Evolutionary conservation across 2,329 filamentous ascomycete species (phyloP).

Genomic region (Thelonectria rubi): DNA sequence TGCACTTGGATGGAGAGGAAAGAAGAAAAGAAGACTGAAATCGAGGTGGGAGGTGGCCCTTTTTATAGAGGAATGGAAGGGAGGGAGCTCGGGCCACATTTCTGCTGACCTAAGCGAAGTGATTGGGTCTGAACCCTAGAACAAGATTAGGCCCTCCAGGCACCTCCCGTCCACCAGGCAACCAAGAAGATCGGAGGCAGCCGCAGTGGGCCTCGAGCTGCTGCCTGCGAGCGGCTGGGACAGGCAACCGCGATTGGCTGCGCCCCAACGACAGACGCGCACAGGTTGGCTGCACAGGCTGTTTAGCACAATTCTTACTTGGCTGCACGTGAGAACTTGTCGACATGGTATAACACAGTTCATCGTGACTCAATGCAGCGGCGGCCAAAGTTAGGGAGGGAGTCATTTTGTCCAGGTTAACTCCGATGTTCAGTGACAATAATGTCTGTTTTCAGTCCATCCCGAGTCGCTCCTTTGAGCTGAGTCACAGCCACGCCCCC

Average conservation of each 20-base stretch:
- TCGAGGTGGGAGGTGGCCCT: slow-evolving; percentile 23
- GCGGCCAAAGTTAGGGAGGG: background rate
- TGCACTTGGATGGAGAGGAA: slow-evolving; percentile 68
- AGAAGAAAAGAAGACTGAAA: slow-evolving; percentile 52
- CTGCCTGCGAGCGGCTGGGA: slow-evolving; percentile 1
- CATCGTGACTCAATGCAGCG: background rate
- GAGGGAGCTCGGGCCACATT: slow-evolving; percentile 30
- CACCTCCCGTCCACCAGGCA: slow-evolving; percentile 29
- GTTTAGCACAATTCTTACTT: background rate
- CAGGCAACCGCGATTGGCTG: background rate
- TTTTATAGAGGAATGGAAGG: slow-evolving; percentile 48
- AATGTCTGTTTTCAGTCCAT: background rate
- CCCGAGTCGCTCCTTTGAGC: slow-evolving; percentile 5
- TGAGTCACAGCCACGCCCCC: slow-evolving; percentile 28
- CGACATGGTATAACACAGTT: background rate
- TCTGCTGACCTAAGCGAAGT: slow-evolving; percentile 36
- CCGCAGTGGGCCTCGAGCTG: slow-evolving; percentile 14
- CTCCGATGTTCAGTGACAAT: slow-evolving; percentile 4
- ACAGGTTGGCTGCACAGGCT: background rate
- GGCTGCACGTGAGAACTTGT: background rate
- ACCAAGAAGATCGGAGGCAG: slow-evolving; percentile 23
- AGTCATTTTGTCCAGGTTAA: background rate
- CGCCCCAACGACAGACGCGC: background rate
- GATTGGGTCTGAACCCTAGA: slow-evolving; percentile 26
- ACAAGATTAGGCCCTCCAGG: slow-evolving; percentile 28